Conservation (phyloP, 192 early-diverging fungal genomes). For the Phycomyces nitens region DNA sequence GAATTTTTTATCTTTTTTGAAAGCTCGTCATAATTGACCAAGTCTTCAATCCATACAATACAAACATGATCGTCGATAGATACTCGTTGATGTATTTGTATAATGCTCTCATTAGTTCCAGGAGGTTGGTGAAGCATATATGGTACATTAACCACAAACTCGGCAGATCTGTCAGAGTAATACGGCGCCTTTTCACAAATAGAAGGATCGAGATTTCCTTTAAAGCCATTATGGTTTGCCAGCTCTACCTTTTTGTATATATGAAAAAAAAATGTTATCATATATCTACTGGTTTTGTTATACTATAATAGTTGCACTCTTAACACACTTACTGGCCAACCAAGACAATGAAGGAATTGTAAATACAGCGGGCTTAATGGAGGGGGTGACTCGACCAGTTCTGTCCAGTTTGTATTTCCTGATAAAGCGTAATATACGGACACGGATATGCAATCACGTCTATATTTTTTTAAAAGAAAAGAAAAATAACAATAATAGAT, state of each 20-base stretch:
- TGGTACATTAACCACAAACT: slow-evolving; percentile 72
- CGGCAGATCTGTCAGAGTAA: slow-evolving; percentile 60
- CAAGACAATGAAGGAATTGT: slow-evolving; percentile 65
- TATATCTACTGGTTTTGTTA: not conserved
- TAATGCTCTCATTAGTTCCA: not conserved
- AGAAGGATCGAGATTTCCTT: slow-evolving; percentile 48
- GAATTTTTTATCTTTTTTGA: slow-evolving; percentile 40
- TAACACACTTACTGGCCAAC: slow-evolving; percentile 58
- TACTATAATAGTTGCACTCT: not conserved
- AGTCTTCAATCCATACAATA: slow-evolving; percentile 74
- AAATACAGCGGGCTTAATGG: slow-evolving; percentile 57
- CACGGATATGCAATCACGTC: slow-evolving; percentile 67
- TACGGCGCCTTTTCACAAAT: slow-evolving; percentile 64
- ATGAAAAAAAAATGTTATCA: not conserved
- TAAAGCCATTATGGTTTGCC: slow-evolving; percentile 60
- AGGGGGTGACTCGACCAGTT: slow-evolving; percentile 46
- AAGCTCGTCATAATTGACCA: slow-evolving; percentile 38
- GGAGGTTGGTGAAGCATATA: slow-evolving; percentile 48
- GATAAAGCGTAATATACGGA: slow-evolving; percentile 62
- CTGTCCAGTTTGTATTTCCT: slow-evolving; percentile 43
- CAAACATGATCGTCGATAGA: slow-evolving; percentile 63
- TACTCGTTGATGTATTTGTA: slow-evolving; percentile 39
- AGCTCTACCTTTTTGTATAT: slow-evolving; percentile 42
- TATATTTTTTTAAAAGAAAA: too few species aligned
- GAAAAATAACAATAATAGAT: too few species aligned